Conservation (phyloP, 768 basidiomycete genomes). For the Gelatoporia subvermispora region DNA sequence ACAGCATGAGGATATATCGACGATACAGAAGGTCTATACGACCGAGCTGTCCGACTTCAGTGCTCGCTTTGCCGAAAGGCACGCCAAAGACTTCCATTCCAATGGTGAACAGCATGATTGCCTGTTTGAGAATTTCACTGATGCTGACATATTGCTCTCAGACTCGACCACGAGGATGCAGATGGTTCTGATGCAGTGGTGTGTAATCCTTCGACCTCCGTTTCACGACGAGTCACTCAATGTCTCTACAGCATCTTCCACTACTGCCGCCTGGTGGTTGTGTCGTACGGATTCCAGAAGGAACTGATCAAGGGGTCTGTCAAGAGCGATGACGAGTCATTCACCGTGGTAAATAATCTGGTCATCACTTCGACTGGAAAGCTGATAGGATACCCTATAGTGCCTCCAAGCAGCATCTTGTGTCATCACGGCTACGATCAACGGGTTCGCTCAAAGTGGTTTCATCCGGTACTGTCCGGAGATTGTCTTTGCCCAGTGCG, state of each 20-base stretch:
- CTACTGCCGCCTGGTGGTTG: slow-evolving; percentile 44
- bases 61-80: slow-evolving; percentile 9
- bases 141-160: not conserved
- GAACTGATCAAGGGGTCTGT: slow-evolving; percentile 37
- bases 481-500: slow-evolving; percentile 30
- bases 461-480: slow-evolving; percentile 54
- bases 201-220: not conserved
- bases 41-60: slow-evolving; percentile 20
- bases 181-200: not conserved
- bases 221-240: not conserved
- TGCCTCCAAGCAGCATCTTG: slow-evolving; percentile 52
- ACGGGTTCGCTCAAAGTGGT: slow-evolving; percentile 48
- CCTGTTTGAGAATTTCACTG: not conserved
- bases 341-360: too few species aligned
- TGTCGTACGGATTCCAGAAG: slow-evolving; percentile 50
- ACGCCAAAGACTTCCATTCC: slow-evolving; percentile 13
- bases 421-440: slow-evolving; percentile 50
- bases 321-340: slow-evolving; percentile 10
- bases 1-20: slow-evolving; percentile 17
- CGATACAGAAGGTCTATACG: slow-evolving; percentile 18
- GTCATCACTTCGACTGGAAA: too few species aligned
- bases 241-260: slow-evolving; percentile 6
- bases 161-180: not conserved
- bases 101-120: slow-evolving; percentile 3
- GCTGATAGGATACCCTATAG: slow-evolving; percentile 14